phyloP scores from a whole-genome alignment of 164 flowering plant species.

The Litsea cubeba region DNA sequence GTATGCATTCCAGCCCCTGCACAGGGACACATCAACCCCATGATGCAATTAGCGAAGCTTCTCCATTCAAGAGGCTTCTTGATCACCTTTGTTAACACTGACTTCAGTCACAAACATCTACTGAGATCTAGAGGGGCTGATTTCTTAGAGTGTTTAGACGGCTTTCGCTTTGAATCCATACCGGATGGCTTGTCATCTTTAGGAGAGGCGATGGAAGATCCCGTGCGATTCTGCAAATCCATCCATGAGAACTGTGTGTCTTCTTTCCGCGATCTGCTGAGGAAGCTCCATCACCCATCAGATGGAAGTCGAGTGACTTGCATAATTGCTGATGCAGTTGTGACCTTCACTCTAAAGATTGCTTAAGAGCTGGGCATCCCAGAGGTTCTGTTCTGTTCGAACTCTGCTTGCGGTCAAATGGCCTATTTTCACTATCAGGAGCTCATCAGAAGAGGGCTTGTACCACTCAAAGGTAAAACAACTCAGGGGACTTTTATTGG shows the following conservation, averaged over 20 bases:
- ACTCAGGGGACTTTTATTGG: background rate
- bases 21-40: too few species aligned
- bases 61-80: too few species aligned
- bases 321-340: constrained; percentile 28
- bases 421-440: background rate
- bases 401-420: constrained; percentile 24
- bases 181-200: too few species aligned
- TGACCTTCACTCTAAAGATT: constrained; percentile 27
- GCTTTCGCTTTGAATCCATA: too few species aligned
- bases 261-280: constrained; percentile 24
- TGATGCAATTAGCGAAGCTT: too few species aligned
- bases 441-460: constrained; percentile 16
- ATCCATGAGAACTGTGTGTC: constrained; percentile 10
- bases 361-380: constrained; percentile 29
- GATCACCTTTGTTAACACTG: too few species aligned
- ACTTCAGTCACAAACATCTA: too few species aligned
- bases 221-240: too few species aligned
- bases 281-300: constrained; percentile 15
- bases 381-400: constrained; percentile 25
- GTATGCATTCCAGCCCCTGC: too few species aligned
- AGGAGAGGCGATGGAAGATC: too few species aligned
- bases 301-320: constrained; percentile 21
- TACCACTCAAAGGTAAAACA: constrained; percentile 27
- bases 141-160: too few species aligned
- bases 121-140: too few species aligned